A percentile compares a stretch with the other conserved stretches of the same genome.
Evolutionary conservation across 257 asterid species (phyloP).

Genomic region (Vinca minor): DNA sequence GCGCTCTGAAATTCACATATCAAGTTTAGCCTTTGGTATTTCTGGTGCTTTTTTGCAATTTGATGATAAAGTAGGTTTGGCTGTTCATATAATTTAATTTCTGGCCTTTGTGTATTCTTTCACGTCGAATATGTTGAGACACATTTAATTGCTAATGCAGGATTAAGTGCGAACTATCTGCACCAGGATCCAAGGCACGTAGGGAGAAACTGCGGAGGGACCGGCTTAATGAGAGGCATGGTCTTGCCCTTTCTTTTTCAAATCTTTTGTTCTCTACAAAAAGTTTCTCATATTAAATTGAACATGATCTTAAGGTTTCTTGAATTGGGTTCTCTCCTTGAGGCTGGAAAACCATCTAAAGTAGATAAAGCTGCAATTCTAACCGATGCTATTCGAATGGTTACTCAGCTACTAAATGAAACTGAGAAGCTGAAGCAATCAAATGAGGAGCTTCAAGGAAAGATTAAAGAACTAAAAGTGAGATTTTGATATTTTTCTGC

Average conservation of each 20-base stretch:
- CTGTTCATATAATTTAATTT: not conserved
- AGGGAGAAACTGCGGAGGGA: conserved; percentile 85
- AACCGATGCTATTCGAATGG: conserved; percentile 79
- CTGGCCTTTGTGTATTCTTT: not conserved
- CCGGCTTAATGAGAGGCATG: conserved; percentile 76
- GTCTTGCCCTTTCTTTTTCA: conserved; percentile 11
- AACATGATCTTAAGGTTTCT: conserved; percentile 43
- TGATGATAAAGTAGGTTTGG: not conserved
- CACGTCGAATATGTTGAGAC: conserved; percentile 21
- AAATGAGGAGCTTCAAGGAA: conserved; percentile 59
- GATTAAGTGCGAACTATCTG: not conserved
- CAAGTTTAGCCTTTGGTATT: not conserved
- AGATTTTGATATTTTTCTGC: conserved; percentile 11
- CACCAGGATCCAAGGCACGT: conserved; percentile 84
- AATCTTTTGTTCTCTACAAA: conserved; percentile 2
- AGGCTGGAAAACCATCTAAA: conserved; percentile 88
- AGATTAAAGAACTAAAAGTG: conserved; percentile 87
- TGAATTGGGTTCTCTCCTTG: conserved; percentile 79
- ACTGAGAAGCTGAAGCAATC: conserved; percentile 78
- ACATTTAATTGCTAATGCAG: not conserved
- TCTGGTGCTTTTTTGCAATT: not conserved
- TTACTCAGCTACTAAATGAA: conserved; percentile 67
- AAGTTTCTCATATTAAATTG: conserved; percentile 10
- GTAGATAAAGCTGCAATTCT: conserved; percentile 79
- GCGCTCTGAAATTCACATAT: not conserved